phyloP scores from a whole-genome alignment of 164 flowering plant genomes.

The Brasenia schreberi region DNA sequence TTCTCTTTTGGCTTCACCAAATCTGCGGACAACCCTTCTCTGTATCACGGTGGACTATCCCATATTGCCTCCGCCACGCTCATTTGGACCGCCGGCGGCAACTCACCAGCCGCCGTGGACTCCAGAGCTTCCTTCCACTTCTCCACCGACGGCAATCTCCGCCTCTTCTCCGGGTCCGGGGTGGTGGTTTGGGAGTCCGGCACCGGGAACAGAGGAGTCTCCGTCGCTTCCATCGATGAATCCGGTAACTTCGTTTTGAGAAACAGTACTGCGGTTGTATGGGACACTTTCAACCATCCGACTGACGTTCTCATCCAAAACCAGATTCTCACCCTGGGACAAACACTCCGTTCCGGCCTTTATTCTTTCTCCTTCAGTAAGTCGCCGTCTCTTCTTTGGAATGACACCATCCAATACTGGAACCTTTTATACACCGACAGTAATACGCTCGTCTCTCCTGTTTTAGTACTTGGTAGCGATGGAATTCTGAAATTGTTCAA shows the following conservation, averaged over 20 bases:
- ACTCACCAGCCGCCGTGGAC: conserved; percentile 8
- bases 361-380: conserved; percentile 16
- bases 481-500: conserved; percentile 50
- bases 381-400: conserved; percentile 21
- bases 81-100: conserved; percentile 21
- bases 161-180: conserved; percentile 20
- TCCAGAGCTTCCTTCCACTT: conserved; percentile 11
- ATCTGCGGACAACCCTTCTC: conserved; percentile 4
- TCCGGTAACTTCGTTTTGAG: conserved; percentile 16
- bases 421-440: conserved; percentile 13
- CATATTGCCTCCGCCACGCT: conserved; percentile 6
- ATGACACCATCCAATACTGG: conserved; percentile 16
- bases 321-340: conserved; percentile 17
- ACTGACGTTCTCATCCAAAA: conserved; percentile 23
- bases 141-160: conserved; percentile 20
- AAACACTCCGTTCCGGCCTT: conserved; percentile 14
- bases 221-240: conserved; percentile 18
- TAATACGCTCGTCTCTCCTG: conserved; percentile 27
- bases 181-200: conserved; percentile 18
- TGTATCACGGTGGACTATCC: conserved; percentile 13
- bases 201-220: conserved; percentile 16
- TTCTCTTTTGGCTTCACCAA: conserved; percentile 26
- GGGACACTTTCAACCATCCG: conserved; percentile 29
- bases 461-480: conserved; percentile 23
- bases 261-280: conserved; percentile 6